Evolutionary conservation across 129 eudicot species (phyloP).

Genomic region (Centaurea solstitialis): DNA sequence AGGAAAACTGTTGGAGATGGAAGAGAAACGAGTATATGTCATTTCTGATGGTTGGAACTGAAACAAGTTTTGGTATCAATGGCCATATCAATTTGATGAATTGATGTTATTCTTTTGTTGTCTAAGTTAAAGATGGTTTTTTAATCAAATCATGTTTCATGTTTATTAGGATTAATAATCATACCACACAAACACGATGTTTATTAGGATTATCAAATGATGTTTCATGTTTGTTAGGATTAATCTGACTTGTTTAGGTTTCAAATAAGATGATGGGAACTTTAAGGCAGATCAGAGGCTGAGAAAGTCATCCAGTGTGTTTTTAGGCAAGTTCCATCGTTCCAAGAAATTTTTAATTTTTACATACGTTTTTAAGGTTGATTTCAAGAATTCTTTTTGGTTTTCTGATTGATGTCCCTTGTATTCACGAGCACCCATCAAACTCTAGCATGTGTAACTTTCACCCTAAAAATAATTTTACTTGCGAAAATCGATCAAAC

Average conservation of each 20-base stretch:
- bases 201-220: not conserved
- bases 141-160: not conserved
- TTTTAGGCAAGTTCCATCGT: no score
- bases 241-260: not conserved
- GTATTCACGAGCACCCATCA: no score
- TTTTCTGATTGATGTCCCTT: no score
- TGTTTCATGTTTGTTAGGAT: not conserved
- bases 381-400: no score
- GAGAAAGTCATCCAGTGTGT: no score
- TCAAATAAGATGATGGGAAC: not conserved
- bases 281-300: no score
- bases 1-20: not conserved
- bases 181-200: not conserved
- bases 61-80: not conserved
- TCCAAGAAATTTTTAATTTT: no score
- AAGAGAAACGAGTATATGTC: not conserved
- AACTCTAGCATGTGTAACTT: no score
- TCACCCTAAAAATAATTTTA: no score
- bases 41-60: not conserved
- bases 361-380: no score
- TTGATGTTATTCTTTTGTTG: not conserved
- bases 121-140: not conserved
- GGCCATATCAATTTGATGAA: not conserved
- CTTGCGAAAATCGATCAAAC: no score
- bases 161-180: not conserved